Percentiles rank a stretch among this genome's conserved stretches.
Evolutionary conservation across 2,329 filamentous ascomycete genomes (phyloP).

Genomic region (Aspergillus sp.): DNA sequence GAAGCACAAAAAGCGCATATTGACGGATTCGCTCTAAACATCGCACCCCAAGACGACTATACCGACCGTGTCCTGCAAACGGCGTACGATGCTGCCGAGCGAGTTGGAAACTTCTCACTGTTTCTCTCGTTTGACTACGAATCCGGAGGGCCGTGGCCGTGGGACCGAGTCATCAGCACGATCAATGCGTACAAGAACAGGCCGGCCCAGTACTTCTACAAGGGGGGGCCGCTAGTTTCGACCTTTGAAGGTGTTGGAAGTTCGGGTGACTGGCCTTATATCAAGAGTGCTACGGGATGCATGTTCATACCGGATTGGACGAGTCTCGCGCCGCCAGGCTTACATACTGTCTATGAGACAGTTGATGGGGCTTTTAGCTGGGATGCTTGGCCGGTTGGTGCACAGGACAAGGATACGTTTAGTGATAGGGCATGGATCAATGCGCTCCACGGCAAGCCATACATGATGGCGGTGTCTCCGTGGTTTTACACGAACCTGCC

Average conservation of each 20-base stretch:
- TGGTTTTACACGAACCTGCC: conserved; percentile 64
- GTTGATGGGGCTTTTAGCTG: conserved; percentile 49
- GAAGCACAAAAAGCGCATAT: conserved; percentile 37
- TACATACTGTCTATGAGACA: conserved; percentile 34
- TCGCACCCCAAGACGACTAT: conserved; percentile 36
- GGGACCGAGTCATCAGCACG: conserved; percentile 30
- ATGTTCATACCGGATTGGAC: conserved; percentile 52
- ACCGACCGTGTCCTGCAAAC: conserved; percentile 33
- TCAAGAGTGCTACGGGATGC: conserved; percentile 44
- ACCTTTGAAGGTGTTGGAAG: conserved; percentile 49
- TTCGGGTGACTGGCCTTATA: conserved; percentile 47
- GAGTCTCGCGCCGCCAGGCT: conserved; percentile 36
- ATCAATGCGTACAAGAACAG: conserved; percentile 33
- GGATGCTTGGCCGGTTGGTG: conserved; percentile 50
- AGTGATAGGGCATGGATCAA: conserved; percentile 48
- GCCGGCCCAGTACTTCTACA: conserved; percentile 34
- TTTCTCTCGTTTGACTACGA: conserved; percentile 43
- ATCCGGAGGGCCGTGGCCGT: conserved; percentile 35
- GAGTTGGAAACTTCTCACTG: conserved; percentile 34
- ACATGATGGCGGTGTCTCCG: conserved; percentile 62
- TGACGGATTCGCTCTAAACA: conserved; percentile 39
- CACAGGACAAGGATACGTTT: conserved; percentile 42
- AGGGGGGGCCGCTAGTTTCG: conserved; percentile 42
- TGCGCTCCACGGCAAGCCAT: conserved; percentile 44
- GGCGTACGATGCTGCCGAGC: conserved; percentile 36